These are phyloP conservation scores for Eimeria necatrix DNA, from an alignment of 169 alveolate genomes.

Conservation along the genomic window DNA sequence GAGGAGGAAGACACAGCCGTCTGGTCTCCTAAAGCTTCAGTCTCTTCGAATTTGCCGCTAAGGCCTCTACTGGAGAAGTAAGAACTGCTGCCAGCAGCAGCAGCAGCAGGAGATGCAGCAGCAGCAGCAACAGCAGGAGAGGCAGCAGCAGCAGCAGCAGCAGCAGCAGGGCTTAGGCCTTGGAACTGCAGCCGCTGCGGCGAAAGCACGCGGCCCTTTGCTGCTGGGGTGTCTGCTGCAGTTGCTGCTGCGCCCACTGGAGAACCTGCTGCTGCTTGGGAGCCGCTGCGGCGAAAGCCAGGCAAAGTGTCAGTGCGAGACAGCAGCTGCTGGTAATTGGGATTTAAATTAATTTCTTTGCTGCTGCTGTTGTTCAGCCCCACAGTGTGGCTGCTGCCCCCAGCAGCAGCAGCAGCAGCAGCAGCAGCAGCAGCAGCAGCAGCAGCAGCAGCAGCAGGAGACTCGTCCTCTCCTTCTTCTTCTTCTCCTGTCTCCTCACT, in stretches of 20 bases:
- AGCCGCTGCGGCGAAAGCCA: too few species aligned
- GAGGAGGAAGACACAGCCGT: neutral
- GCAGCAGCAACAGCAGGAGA: neutral
- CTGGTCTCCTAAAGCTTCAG: neutral
- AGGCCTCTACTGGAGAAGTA: neutral
- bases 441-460: neutral
- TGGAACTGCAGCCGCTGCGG: neutral
- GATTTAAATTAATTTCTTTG: too few species aligned
- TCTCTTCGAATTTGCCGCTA: neutral
- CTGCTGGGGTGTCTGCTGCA: neutral
- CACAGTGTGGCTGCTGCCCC: neutral
- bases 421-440: neutral
- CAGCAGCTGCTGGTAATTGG: too few species aligned
- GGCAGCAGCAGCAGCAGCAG: neutral
- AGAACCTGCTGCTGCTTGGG: neutral
- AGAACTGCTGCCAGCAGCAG: neutral
- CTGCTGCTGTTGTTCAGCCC: neutral
- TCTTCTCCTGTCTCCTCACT: neutral
- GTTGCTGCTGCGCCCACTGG: neutral
- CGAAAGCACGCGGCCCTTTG: neutral
- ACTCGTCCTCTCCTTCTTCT: neutral
- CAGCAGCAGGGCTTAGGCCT: neutral
- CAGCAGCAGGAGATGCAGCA: neutral
- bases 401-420: neutral
- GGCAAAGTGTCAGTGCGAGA: too few species aligned